Percentiles rank a stretch among this genome's conserved stretches.
Conservation (phyloP, 78 protist species). For the Chrysochromulina tobinii region DNA sequence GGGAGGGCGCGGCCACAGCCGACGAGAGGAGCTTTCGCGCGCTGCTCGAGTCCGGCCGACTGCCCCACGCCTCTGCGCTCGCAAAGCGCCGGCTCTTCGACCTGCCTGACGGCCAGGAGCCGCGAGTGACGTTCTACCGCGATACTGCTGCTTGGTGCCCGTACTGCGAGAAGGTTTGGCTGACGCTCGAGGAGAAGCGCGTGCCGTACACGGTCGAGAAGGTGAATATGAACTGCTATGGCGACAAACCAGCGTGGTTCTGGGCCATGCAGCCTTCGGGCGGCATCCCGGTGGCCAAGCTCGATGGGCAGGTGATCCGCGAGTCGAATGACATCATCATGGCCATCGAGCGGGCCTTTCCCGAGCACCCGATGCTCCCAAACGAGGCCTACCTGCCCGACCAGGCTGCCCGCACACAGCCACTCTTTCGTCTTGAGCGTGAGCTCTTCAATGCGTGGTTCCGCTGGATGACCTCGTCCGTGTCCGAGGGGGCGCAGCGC, state of each 20-base stretch:
- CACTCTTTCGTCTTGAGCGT: constrained; percentile 12
- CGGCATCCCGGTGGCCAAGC: constrained; percentile 47
- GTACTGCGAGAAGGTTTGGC: constrained; percentile 58
- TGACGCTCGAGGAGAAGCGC: constrained; percentile 46
- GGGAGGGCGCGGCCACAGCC: neutral
- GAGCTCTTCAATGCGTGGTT: constrained; percentile 40
- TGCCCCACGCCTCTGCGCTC: neutral
- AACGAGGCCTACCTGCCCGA: neutral
- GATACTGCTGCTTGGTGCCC: constrained; percentile 51
- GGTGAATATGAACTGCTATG: constrained; percentile 44
- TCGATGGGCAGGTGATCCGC: constrained; percentile 13
- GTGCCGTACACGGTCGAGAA: constrained; percentile 48
- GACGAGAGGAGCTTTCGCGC: neutral
- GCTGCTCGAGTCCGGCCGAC: neutral
- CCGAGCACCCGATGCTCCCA: neutral
- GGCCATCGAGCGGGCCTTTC: neutral
- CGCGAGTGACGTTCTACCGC: neutral
- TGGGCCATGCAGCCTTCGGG: constrained; percentile 2
- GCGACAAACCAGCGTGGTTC: constrained; percentile 45
- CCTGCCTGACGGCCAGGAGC: neutral
- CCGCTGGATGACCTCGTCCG: constrained; percentile 28
- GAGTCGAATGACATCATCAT: constrained; percentile 10
- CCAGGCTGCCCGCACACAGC: neutral
- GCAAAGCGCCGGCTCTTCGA: constrained; percentile 31
- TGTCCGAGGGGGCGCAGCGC: neutral